Base-by-base conservation (phyloP, 2,329 filamentous ascomycete species). In the Nannizzia gypsea region DNA sequence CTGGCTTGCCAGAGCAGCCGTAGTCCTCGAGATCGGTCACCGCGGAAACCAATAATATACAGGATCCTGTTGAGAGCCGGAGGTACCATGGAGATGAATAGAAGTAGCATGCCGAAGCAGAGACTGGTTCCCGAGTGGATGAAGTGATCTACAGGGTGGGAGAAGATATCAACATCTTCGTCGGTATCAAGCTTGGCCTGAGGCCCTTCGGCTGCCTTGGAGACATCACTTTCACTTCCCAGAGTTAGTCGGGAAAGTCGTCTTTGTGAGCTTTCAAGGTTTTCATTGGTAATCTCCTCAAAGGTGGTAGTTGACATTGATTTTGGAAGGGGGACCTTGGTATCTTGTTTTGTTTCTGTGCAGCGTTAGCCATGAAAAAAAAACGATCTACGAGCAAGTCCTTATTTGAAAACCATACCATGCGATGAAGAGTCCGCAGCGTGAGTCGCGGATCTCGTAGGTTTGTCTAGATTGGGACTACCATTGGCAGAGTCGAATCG, bases 71-170 rank as follows among this genome's bases (percentile, higher is more conserved):
- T 87, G 72, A 97, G 96, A 0, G 91, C 84, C 0, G 93, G 93
- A 0, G 93, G 95, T 0, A 97, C 85, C 76, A 97, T 87, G 11
- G 90, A 95, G n/a, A 97, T 85, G 59, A 97, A 79, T 1, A 97
- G 79, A 13, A 95, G 80, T 1, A 97, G 76, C 34, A 95, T 81
- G 2, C 93, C 93, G 67, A 91, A 96, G 72, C 90, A 96, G 72
- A 96, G 86, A 69, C 88, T 93, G 3, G 86, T 83, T 8, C 90
- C 92, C 0, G 89, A 91, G 71, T 96, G 90, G 40, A 96, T 85
- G 70, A 96, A 99, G 22, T 87, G 75, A 71, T 97, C 92, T 17
- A 92, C 82, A 0, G 88, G 84, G 62, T 91, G 84, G 40, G 81
- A 83, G 65, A 92, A 87, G 1, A 84, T 75, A 3, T 83, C 79